A percentile compares a stretch with the other conserved stretches of the same genome.
Conservation (phyloP, 768 basidiomycete genomes). For the Astraeus odoratus region DNA sequence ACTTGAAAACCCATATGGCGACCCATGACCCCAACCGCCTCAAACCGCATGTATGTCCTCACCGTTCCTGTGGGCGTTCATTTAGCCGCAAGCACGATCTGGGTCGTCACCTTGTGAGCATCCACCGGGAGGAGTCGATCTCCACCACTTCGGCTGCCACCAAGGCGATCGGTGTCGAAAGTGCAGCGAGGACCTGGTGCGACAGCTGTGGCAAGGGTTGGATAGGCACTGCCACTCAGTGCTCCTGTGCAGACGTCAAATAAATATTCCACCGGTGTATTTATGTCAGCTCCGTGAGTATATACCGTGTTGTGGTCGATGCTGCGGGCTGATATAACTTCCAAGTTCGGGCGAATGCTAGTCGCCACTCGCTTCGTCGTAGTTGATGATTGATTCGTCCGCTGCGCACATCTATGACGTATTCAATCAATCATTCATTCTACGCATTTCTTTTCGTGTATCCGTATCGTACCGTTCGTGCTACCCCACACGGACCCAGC, state of each 20-base stretch:
- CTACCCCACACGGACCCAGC: constrained; percentile 45
- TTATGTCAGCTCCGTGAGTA: constrained; percentile 15
- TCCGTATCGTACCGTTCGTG: constrained; percentile 62
- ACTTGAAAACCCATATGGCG: constrained; percentile 91
- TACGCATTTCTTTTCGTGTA: constrained; percentile 43
- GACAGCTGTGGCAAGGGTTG: constrained; percentile 67
- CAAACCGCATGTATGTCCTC: constrained; percentile 86
- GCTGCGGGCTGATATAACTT: not conserved
- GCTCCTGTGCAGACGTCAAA: constrained; percentile 62
- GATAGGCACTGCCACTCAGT: constrained; percentile 47
- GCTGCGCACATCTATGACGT: constrained; percentile 24
- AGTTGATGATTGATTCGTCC: constrained; percentile 34
- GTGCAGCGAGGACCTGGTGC: constrained; percentile 61
- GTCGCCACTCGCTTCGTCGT: constrained; percentile 36
- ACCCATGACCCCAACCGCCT: constrained; percentile 90
- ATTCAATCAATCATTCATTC: constrained; percentile 24
- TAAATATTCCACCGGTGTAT: constrained; percentile 24
- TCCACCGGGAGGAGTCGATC: constrained; percentile 68
- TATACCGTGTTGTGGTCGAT: not conserved
- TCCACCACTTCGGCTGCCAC: constrained; percentile 33
- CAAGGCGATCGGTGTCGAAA: constrained; percentile 62
- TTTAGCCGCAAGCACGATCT: constrained; percentile 95
- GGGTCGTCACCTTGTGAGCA: constrained; percentile 81
- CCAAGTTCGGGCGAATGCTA: constrained; percentile 25
- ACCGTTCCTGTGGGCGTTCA: constrained; percentile 78